Evolutionary conservation across 2,329 filamentous ascomycete species (phyloP), one percentile per base, ranked within the genome.

Genomic region (Curvularia eragrostidis): DNA sequence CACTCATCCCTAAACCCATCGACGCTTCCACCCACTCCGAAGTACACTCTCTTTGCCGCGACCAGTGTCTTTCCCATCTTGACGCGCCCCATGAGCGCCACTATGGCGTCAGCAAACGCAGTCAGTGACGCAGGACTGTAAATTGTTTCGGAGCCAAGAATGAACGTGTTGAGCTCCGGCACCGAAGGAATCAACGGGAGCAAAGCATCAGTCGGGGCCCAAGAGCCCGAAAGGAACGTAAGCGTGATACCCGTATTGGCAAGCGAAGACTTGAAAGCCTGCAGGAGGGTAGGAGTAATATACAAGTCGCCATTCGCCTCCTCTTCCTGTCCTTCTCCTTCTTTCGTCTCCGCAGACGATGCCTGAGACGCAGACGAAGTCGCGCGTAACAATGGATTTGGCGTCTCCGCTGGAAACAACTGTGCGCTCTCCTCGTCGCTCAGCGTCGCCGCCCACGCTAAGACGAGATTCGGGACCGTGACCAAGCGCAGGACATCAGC

Each of bases 21-120:
- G 21, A 95, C 83, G 19, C 90, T 93, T 0, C 91, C 91, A 0
- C 91, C 91, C 5, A 95, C 91, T 2, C 91, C 91, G 76, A 95
- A 95, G 76, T 95, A 95, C 10, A 93, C 82, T 63, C 86, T 85
- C 79, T 95, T 95, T 1, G 91, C 91, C 2, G 85, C 91, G 5
- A 94, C 83, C 19, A 92, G 79, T 1, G 89, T 87, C 48, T 84
- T 84, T 0, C 87, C 85, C 50, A 79, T 78, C 49, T 81, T 79
- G 48, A 87, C 80, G 13, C 78, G 66, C 43, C 70, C 69, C 43
- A 93, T 77, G 15, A 91, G 78, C 3, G 78, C 78, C 41, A 89
- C 82, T 12, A 93, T 79, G 4, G 87, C 87, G 38, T 89, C 85
- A 0, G 88, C 85, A 70, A 94, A 95, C 0, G 86, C 83, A 34